Evolutionary conservation across 2,329 filamentous ascomycete genomes (phyloP).

Genomic region (Aspergillus fischeri): DNA sequence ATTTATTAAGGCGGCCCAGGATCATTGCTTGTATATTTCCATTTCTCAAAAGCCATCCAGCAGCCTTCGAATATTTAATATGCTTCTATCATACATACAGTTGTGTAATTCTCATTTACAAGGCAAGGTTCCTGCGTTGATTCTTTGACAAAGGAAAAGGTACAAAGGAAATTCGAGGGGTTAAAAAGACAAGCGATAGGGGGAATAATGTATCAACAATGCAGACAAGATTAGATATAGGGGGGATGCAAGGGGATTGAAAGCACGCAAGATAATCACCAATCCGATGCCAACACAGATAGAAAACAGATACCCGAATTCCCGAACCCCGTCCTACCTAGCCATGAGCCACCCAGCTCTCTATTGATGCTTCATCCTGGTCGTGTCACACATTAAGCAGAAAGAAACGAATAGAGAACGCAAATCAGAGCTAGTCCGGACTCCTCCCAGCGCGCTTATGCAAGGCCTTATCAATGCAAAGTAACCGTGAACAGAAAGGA

Average conservation of each 20-base stretch:
- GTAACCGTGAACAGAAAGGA: conserved; percentile 13
- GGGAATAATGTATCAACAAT: not conserved
- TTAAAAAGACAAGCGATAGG: not conserved
- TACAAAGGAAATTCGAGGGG: not conserved
- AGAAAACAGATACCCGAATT: conserved; percentile 14
- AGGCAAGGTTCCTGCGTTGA: not conserved
- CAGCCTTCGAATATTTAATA: not conserved
- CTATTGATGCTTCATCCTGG: conserved; percentile 22
- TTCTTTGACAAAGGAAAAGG: not conserved
- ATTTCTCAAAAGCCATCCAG: not conserved
- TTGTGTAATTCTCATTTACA: not conserved
- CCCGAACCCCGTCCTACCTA: conserved; percentile 18
- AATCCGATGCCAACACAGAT: not conserved
- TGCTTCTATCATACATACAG: not conserved
- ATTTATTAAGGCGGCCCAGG: not conserved
- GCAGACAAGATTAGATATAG: not conserved
- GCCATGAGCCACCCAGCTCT: conserved; percentile 22
- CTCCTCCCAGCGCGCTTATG: conserved; percentile 22
- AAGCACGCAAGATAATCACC: not conserved
- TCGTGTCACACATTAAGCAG: conserved; percentile 18
- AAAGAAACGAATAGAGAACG: conserved; percentile 15
- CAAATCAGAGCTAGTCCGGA: conserved; percentile 16
- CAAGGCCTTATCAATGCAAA: conserved; percentile 18
- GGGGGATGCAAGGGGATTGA: not conserved
- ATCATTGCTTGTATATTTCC: not conserved